Conservation (phyloP, 2,329 filamentous ascomycete genomes). For the Calonectria ilicicola region DNA sequence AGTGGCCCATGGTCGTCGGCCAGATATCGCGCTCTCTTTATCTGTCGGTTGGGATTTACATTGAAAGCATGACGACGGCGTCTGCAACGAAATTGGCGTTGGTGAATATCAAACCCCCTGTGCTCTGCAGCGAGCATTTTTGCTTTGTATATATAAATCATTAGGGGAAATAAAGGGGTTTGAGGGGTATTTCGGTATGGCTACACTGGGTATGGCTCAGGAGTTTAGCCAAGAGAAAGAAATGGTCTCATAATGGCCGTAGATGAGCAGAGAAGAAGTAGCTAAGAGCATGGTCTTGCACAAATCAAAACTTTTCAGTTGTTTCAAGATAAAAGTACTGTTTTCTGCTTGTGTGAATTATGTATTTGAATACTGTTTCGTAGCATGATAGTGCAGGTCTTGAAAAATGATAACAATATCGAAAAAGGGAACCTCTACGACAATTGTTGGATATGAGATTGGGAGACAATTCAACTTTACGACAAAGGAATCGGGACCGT, state of each 20-base stretch:
- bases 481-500: not conserved
- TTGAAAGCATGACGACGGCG: constrained; percentile 45
- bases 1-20: constrained; percentile 21
- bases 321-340: not conserved
- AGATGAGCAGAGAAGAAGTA: constrained; percentile 21
- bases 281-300: constrained; percentile 27
- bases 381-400: not conserved
- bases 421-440: too few relatives aligned
- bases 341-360: not conserved
- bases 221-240: constrained; percentile 29
- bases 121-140: constrained; percentile 42
- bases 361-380: not conserved
- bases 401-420: too few relatives aligned
- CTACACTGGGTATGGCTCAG: constrained; percentile 34
- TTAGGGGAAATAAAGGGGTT: constrained; percentile 34
- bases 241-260: constrained; percentile 18
- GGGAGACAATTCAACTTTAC: not conserved
- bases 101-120: constrained; percentile 41
- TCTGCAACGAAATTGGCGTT: constrained; percentile 46
- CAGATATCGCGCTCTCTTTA: constrained; percentile 31
- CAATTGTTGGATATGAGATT: not conserved
- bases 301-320: constrained; percentile 33
- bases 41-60: constrained; percentile 34
- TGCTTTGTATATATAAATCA: constrained; percentile 47
- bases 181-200: constrained; percentile 35